Conservation (phyloP, 228 moss, liverwort and hornwort genomes). For the Sphagnum magellanicum region DNA sequence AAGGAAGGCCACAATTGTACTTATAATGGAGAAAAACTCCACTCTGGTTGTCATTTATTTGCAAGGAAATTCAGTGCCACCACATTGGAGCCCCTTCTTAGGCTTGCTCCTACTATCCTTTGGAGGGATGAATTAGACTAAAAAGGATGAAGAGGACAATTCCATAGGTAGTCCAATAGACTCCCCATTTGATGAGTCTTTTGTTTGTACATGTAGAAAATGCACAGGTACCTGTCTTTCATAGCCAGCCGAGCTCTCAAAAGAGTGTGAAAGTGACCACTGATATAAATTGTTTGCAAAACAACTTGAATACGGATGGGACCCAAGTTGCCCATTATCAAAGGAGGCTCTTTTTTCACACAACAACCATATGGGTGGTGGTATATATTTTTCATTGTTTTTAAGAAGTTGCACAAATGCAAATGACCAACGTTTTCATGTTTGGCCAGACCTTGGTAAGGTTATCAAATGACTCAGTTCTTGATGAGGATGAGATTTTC, state of each 20-base stretch:
- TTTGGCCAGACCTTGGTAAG: background rate
- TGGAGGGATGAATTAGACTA: slow-evolving; percentile 10
- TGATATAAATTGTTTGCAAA: too few relatives aligned
- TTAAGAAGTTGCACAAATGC: background rate
- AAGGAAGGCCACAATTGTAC: slow-evolving; percentile 23
- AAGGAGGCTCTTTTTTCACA: background rate
- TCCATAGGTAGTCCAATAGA: too few relatives aligned
- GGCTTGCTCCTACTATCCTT: slow-evolving; percentile 25
- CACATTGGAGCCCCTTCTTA: slow-evolving; percentile 18
- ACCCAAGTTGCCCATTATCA: background rate
- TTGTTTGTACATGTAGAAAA: background rate
- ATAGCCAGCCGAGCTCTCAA: background rate
- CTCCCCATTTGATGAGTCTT: background rate
- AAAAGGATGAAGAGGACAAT: background rate
- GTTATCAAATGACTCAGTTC: background rate
- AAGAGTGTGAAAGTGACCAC: background rate
- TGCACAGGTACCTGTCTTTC: background rate
- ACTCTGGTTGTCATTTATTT: slow-evolving; percentile 30
- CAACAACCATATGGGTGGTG: background rate
- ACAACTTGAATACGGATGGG: too few relatives aligned
- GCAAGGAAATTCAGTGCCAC: slow-evolving; percentile 30
- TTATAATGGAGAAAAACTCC: slow-evolving; percentile 22
- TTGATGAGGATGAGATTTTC: background rate
- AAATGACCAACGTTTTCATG: background rate
- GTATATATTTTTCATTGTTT: background rate